A percentile compares a stretch with the other conserved stretches of the same genome.
These are phyloP conservation scores for Pythium rhizo-oryzae DNA, from an alignment of 352 stramenopile species.

Conservation along the genomic window DNA sequence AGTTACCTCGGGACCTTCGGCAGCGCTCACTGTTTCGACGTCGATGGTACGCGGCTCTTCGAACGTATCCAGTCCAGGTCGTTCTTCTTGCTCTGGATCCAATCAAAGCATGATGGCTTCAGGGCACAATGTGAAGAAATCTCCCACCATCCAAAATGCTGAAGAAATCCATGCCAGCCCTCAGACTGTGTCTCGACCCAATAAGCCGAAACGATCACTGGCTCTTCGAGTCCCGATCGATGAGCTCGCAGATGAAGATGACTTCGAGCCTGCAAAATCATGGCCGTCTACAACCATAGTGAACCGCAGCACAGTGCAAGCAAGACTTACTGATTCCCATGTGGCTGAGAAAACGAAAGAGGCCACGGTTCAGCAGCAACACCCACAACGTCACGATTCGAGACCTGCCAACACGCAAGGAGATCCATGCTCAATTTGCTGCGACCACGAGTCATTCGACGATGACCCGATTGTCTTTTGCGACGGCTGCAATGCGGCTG, in stretches of 20 bases:
- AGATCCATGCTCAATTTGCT: conserved; percentile 74
- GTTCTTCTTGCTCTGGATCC: too few relatives aligned
- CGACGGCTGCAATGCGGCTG: conserved; percentile 83
- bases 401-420: conserved; percentile 11
- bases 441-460: conserved; percentile 81
- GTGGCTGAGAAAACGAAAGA: too few relatives aligned
- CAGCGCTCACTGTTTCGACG: too few relatives aligned
- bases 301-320: neutral
- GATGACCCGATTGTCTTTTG: conserved; percentile 92
- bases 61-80: neutral
- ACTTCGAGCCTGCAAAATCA: neutral
- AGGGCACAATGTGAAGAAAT: neutral
- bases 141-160: neutral
- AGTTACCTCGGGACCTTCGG: too few relatives aligned
- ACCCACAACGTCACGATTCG: conserved; percentile 4
- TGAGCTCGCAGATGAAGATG: neutral
- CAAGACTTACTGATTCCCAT: neutral
- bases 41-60: neutral
- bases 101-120: too few relatives aligned
- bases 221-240: conserved; percentile 15
- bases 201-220: conserved; percentile 25
- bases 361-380: neutral
- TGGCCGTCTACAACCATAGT: neutral
- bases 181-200: neutral
- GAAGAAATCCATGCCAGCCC: neutral